A percentile compares a stretch with the other conserved stretches of the same genome.
Conservation (phyloP, 2,329 filamentous ascomycete species). For the Apiospora malaysiana region DNA sequence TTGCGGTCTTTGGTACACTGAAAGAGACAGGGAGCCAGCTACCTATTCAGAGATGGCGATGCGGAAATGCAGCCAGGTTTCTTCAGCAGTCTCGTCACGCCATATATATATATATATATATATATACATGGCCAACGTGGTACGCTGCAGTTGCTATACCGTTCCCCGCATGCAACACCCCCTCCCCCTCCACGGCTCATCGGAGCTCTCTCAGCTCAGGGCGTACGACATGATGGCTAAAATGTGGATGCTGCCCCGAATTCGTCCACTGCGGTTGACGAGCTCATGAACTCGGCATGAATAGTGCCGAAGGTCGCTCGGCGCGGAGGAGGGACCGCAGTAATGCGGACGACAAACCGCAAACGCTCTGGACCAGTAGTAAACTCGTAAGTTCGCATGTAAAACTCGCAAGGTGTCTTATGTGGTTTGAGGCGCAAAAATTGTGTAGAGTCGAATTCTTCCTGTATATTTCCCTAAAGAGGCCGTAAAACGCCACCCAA, state of each 20-base stretch:
- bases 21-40: neutral
- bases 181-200: neutral
- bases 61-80: neutral
- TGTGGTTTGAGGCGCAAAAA: neutral
- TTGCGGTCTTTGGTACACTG: neutral
- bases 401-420: neutral
- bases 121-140: neutral
- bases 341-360: neutral
- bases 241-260: conserved; percentile 16
- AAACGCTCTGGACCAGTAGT: neutral
- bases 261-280: neutral
- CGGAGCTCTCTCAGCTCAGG: neutral
- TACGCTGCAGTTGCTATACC: neutral
- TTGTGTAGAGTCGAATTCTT: neutral
- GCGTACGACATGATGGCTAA: neutral
- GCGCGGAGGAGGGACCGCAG: neutral
- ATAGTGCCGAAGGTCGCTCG: neutral
- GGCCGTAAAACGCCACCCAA: conserved; percentile 12
- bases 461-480: neutral
- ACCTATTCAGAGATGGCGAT: neutral
- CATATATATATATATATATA: neutral
- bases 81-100: neutral
- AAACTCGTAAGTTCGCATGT: neutral
- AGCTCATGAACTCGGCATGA: neutral
- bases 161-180: conserved; percentile 9